phyloP scores from a whole-genome alignment of 306 rosid species.

The Casuarina equisetifolia region DNA sequence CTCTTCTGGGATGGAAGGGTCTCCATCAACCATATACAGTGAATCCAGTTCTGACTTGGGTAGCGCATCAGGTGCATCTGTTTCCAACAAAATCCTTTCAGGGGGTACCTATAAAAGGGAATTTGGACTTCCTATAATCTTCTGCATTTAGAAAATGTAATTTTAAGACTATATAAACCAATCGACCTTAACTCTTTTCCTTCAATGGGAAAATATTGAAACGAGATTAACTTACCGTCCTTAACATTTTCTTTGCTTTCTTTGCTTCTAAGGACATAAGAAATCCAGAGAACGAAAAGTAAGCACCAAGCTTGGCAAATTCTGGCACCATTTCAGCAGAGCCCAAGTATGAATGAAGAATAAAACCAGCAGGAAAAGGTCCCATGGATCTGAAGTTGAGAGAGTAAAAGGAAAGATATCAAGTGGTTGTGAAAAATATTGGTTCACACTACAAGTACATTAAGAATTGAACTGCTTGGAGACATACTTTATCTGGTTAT shows the following conservation, averaged over 20 bases:
- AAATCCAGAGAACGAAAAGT: slow-evolving; percentile 89
- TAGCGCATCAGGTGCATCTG: slow-evolving; percentile 95
- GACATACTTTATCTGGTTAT: not conserved
- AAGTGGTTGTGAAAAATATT: not conserved
- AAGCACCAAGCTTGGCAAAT: slow-evolving; percentile 78
- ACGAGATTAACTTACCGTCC: slow-evolving; percentile 45
- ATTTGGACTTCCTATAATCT: slow-evolving; percentile 20
- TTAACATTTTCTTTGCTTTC: slow-evolving; percentile 85
- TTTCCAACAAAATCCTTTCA: slow-evolving; percentile 83
- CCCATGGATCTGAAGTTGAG: slow-evolving; percentile 61
- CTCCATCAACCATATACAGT: slow-evolving; percentile 63
- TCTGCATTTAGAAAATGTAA: not conserved
- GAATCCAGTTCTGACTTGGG: slow-evolving; percentile 52
- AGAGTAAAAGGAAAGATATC: slow-evolving; percentile 4
- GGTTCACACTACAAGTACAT: not conserved
- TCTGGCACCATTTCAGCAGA: slow-evolving; percentile 94
- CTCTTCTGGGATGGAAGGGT: slow-evolving; percentile 45
- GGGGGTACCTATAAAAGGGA: slow-evolving; percentile 57
- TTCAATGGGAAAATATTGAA: not conserved
- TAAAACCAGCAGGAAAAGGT: slow-evolving; percentile 87
- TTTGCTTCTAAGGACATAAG: slow-evolving; percentile 64
- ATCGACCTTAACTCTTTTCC: slow-evolving; percentile 3
- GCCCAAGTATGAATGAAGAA: slow-evolving; percentile 90
- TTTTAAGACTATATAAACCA: not conserved
- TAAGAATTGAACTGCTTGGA: not conserved